Evolutionary conservation across 192 early-diverging fungal species (phyloP).

Genomic region (Coemansia sp.): DNA sequence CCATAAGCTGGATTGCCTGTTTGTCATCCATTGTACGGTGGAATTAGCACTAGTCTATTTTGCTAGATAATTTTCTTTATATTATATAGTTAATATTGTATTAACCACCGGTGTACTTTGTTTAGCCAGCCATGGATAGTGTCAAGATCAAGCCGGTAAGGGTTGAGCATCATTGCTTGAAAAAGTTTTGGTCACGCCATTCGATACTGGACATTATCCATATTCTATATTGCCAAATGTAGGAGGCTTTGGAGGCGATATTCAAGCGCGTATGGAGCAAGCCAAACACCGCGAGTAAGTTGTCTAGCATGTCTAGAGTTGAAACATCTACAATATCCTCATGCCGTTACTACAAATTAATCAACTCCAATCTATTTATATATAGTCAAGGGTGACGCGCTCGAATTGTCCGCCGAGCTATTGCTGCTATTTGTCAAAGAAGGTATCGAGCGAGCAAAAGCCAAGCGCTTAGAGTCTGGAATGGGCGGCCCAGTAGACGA

Average conservation of each 20-base stretch:
- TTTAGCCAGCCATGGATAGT: slow-evolving; percentile 7
- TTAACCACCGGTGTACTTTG: too few species aligned
- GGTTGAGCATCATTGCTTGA: neutral
- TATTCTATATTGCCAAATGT: neutral
- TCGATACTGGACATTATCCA: neutral
- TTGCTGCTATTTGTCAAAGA: slow-evolving; percentile 49
- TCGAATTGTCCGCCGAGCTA: slow-evolving; percentile 36
- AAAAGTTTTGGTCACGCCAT: too few species aligned
- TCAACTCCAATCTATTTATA: neutral
- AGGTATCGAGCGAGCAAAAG: slow-evolving; percentile 43
- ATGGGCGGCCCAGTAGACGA: slow-evolving; percentile 32
- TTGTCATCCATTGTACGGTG: neutral
- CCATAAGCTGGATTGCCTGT: slow-evolving; percentile 5
- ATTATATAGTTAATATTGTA: neutral
- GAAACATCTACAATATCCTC: neutral
- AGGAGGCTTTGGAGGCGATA: slow-evolving; percentile 49
- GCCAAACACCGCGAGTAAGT: slow-evolving; percentile 43
- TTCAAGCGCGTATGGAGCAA: slow-evolving; percentile 49
- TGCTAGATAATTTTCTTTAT: neutral
- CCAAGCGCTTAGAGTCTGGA: slow-evolving; percentile 26
- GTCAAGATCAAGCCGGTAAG: slow-evolving; percentile 25
- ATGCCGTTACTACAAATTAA: neutral
- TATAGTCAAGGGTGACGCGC: slow-evolving; percentile 47
- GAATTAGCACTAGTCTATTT: neutral
- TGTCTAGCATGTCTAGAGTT: neutral